Evolutionary conservation across 192 early-diverging fungal genomes (phyloP), one percentile per base, ranked within the genome.

Genomic region (Backusella luteola): DNA sequence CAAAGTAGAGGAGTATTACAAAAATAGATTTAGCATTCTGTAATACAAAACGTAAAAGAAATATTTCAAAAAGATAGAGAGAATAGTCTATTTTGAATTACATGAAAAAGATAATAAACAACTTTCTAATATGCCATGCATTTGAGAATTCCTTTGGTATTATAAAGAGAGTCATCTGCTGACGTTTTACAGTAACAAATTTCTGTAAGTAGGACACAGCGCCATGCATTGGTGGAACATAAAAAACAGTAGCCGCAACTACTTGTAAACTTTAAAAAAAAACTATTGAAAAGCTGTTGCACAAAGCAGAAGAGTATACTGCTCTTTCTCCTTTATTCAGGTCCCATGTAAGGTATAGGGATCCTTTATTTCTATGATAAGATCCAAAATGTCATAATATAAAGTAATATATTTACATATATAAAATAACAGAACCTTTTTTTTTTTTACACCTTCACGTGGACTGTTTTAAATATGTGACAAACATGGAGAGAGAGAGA

Each of bases 191-290:
- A 63, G n/a, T 63, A 63, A 63, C 56, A 63, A 63, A 29, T 29
- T 29, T 63, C 23, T 63, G 23, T 26, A 63, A 63, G 56, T 1
- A 63, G 56, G 26, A 63, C 56, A 63, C 23, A 63, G 26, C 56
- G 23, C 8, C 56, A 63, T 63, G 56, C 56, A 63, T 63, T 63
- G 26, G 56, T 63, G 56, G 56, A 63, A 29, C 21, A 63, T 29
- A 23, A 11, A 29, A 23, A 3, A 12, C 29, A 23, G 32, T 29
- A 63, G 56, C 23, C 3, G 19, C 26, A 41, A 23, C 35, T 42
- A 49, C 46, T 49, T 49, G 4, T 49, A n/a, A n/a, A n/a, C 23
- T 39, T 69, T 69, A 41, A 69, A 69, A 69, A 69, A 69, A 69
- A 34, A 41, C 35, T n/a, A 69, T 35, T 35, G 23, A 38, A 69